Evolutionary conservation across 2,329 filamentous ascomycete species (phyloP).

Genomic region (Samsoniella hepiali): DNA sequence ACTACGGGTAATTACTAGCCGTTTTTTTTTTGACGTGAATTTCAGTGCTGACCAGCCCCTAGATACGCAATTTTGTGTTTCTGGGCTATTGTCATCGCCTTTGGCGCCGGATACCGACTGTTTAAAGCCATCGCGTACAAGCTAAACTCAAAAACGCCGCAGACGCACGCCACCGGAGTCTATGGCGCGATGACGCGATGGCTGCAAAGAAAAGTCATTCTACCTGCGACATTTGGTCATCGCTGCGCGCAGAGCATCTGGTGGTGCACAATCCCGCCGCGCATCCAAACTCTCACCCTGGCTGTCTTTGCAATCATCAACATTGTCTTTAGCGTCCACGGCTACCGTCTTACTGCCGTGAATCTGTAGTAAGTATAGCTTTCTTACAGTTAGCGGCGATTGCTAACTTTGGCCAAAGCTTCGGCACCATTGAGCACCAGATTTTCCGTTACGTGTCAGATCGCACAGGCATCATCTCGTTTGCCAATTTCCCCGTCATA

Average conservation of each 20-base stretch:
- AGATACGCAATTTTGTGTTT: slow-evolving; percentile 36
- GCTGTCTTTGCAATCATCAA: slow-evolving; percentile 38
- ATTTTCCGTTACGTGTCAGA: slow-evolving; percentile 56
- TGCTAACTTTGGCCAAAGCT: slow-evolving; percentile 29
- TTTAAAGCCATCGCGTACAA: slow-evolving; percentile 19
- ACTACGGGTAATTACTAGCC: slow-evolving; percentile 34
- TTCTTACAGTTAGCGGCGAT: slow-evolving; percentile 15
- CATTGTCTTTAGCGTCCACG: slow-evolving; percentile 33
- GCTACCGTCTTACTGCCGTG: slow-evolving; percentile 36
- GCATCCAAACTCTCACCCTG: slow-evolving; percentile 42
- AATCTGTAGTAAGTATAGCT: slow-evolving; percentile 37
- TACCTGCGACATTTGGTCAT: slow-evolving; percentile 44
- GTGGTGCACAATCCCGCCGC: slow-evolving; percentile 43
- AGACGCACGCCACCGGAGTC: background rate
- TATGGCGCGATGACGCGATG: slow-evolving; percentile 23
- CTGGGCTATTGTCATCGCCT: slow-evolving; percentile 37
- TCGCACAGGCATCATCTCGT: slow-evolving; percentile 60
- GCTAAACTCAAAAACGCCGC: slow-evolving; percentile 1
- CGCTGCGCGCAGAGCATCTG: slow-evolving; percentile 42
- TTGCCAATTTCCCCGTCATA: slow-evolving; percentile 60
- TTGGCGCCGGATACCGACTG: slow-evolving; percentile 35
- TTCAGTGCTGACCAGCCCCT: slow-evolving; percentile 21
- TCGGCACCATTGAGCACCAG: slow-evolving; percentile 33
- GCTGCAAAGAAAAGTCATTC: slow-evolving; percentile 32
- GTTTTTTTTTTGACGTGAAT: background rate